Evolutionary conservation across 768 basidiomycete species (phyloP).

Genomic region (Macrocybe gigantea): DNA sequence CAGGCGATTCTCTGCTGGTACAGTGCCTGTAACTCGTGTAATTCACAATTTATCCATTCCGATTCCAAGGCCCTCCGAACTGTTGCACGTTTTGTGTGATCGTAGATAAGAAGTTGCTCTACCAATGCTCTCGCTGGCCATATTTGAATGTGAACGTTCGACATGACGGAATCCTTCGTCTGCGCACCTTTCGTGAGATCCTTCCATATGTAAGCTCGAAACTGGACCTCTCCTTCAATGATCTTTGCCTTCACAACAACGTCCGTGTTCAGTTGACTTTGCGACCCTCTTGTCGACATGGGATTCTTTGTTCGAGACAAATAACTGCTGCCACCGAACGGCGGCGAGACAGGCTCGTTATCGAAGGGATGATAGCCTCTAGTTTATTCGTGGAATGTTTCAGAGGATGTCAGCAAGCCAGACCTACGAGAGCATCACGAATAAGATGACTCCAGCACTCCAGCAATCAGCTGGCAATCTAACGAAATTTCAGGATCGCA

Average conservation of each 20-base stretch:
- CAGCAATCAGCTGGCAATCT: constrained; percentile 91
- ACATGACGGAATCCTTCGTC: constrained; percentile 1
- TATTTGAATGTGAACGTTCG: too few species aligned
- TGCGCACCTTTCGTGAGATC: constrained; percentile 51
- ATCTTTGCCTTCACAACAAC: constrained; percentile 65
- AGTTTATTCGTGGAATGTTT: background rate
- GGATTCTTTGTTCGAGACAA: constrained; percentile 17
- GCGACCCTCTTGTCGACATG: constrained; percentile 25
- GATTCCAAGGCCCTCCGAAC: constrained; percentile 55
- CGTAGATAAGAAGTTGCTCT: constrained; percentile 51
- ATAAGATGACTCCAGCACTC: constrained; percentile 79
- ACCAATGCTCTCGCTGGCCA: constrained; percentile 54
- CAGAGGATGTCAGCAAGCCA: background rate
- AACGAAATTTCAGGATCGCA: constrained; percentile 4
- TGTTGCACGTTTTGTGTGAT: constrained; percentile 55
- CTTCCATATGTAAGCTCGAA: constrained; percentile 49
- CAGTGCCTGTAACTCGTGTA: constrained; percentile 51
- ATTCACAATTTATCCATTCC: constrained; percentile 63
- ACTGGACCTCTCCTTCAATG: constrained; percentile 54
- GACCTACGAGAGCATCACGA: constrained; percentile 78
- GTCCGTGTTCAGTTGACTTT: constrained; percentile 44
- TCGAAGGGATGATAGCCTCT: constrained; percentile 82
- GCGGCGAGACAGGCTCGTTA: constrained; percentile 8
- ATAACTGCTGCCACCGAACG: too few species aligned
- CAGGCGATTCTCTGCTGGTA: constrained; percentile 50